Conservation (phyloP, 2,329 filamentous ascomycete species). For the Exophiala dermatitidis region DNA sequence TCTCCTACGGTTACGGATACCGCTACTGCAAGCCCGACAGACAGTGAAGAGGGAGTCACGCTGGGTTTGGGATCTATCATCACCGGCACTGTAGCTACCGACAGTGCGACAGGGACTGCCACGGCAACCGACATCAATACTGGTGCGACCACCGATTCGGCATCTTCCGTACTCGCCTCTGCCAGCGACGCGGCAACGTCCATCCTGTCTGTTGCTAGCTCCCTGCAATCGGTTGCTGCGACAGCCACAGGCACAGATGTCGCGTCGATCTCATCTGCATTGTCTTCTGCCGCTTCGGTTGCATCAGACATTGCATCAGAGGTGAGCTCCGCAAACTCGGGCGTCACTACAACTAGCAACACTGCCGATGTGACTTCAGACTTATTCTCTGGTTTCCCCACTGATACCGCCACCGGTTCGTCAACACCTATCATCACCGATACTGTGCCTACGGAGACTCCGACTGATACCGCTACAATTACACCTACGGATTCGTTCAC, state of each 20-base stretch:
- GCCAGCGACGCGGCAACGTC: slow-evolving; percentile 18
- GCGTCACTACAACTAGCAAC: slow-evolving; percentile 11
- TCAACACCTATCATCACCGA: not conserved
- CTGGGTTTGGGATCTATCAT: slow-evolving; percentile 15
- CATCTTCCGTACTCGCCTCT: slow-evolving; percentile 12
- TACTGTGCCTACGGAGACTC: not conserved
- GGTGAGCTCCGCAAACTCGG: slow-evolving; percentile 14
- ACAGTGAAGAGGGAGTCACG: slow-evolving; percentile 9
- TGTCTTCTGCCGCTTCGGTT: slow-evolving; percentile 17
- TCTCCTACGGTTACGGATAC: slow-evolving; percentile 8
- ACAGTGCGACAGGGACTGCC: slow-evolving; percentile 11
- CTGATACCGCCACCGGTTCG: not conserved
- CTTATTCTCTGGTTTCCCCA: slow-evolving; percentile 3
- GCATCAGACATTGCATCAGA: slow-evolving; percentile 19
- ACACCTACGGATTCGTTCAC: slow-evolving; percentile 6
- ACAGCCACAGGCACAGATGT: slow-evolving; percentile 15
- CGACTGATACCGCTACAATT: slow-evolving; percentile 5
- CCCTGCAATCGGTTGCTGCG: slow-evolving; percentile 15
- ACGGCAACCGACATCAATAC: slow-evolving; percentile 23
- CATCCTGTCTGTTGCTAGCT: slow-evolving; percentile 19
- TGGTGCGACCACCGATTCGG: slow-evolving; percentile 7
- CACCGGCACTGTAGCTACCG: not conserved
- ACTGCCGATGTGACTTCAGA: slow-evolving; percentile 7
- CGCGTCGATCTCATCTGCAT: slow-evolving; percentile 18
- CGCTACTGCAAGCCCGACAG: slow-evolving; percentile 1